Evolutionary conservation across 768 basidiomycete genomes (phyloP), one percentile per base, ranked within the genome.

Genomic region (Coprinellus aureogranulatus): DNA sequence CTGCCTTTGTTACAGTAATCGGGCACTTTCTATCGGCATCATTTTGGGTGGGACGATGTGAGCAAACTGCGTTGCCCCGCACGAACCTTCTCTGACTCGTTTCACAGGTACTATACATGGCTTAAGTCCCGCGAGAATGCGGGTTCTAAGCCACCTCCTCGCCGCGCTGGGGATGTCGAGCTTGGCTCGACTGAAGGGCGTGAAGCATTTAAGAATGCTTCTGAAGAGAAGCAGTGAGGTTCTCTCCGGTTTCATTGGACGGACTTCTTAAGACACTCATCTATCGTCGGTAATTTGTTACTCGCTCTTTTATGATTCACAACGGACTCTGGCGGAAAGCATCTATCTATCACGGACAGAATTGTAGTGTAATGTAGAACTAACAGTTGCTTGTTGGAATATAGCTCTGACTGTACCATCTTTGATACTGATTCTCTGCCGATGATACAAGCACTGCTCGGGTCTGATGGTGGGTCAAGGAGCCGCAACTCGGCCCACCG

Each of bases 21-120:
- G 88, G 34, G 83, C 77, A 4, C 64, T 70, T 3, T 89, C 88
- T 23, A 88, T 92, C 68, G 62, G 82, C 20, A 77, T 85, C 58
- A 92, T 91, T 65, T 76, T 86, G 26, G 66, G 73, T 25, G 90
- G 90, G 14, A 88, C 88, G 4, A 81, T 90, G 85, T 84, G 64
- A 65, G 80, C 71, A n/a, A 10, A 12, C 46, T 40, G 8, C 40
- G 10, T 41, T 37, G 41, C 25, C 26, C 20, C 3, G n/a, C 28
- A 20, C 18, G 8, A 2, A 22, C 26, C 45, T 39, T 34, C 42
- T 30, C 25, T 14, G 1, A 16, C 46, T 41, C 26, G 42, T 11
- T 58, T 65, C 59, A 53, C 39, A 82, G 80, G 72, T 82, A 75
- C 63, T 88, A 86, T 68, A 86, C 85, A 16, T 85, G 83, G 84